Percentiles rank a stretch among this genome's conserved stretches.
Conservation (phyloP, 2,329 filamentous ascomycete species). For the Fusarium duplospermum region DNA sequence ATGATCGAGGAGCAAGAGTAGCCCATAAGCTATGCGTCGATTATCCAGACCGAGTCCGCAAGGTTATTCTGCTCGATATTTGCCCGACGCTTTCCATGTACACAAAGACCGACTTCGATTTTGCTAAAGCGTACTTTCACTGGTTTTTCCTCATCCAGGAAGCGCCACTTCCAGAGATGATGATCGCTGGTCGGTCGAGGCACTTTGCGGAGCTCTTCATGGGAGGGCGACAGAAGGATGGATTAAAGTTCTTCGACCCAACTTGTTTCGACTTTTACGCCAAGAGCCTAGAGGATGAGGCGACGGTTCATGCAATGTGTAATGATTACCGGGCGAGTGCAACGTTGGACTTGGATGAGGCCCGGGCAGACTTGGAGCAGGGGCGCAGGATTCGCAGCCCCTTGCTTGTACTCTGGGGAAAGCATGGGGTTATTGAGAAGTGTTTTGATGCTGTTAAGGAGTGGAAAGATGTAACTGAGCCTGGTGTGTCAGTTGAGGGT, state of each 20-base stretch:
- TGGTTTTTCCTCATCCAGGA: slow-evolving; percentile 70
- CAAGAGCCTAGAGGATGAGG: slow-evolving; percentile 53
- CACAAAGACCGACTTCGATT: slow-evolving; percentile 53
- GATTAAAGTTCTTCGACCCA: slow-evolving; percentile 48
- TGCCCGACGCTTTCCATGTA: slow-evolving; percentile 68
- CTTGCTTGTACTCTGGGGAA: slow-evolving; percentile 63
- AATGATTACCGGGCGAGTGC: slow-evolving; percentile 68
- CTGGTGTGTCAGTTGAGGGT: slow-evolving; percentile 52
- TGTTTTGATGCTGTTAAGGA: slow-evolving; percentile 61
- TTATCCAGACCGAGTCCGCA: slow-evolving; percentile 54
- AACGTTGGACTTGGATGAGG: slow-evolving; percentile 63
- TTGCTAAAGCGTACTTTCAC: slow-evolving; percentile 66
- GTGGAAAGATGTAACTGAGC: slow-evolving; percentile 60
- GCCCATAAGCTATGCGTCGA: slow-evolving; percentile 66
- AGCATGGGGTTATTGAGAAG: slow-evolving; percentile 59
- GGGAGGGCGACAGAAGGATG: slow-evolving; percentile 53
- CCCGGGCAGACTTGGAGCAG: slow-evolving; percentile 56
- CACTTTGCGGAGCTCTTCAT: slow-evolving; percentile 57
- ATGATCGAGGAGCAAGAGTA: slow-evolving; percentile 68
- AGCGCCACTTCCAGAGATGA: slow-evolving; percentile 61
- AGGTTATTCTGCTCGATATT: slow-evolving; percentile 62
- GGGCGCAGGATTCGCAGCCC: slow-evolving; percentile 59
- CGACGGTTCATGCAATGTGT: slow-evolving; percentile 61
- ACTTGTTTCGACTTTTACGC: slow-evolving; percentile 56
- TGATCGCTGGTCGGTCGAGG: slow-evolving; percentile 53